Conservation (phyloP, 805 yeast genomes). For the Schwanniomyces sp. region DNA sequence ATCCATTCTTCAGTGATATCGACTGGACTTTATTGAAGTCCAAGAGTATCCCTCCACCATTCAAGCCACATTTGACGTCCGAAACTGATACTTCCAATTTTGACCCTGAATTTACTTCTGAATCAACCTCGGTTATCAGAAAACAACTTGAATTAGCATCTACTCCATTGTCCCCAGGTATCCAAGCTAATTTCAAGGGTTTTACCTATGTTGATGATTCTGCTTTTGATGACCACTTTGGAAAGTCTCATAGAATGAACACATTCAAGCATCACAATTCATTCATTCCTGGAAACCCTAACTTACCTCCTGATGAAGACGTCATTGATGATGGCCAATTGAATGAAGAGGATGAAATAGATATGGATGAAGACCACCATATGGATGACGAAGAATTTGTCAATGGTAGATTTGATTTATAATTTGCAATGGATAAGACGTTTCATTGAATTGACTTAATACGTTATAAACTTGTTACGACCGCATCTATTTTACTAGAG, state of each 20-base stretch:
- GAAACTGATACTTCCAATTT: conserved; percentile 96
- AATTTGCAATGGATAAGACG: conserved; percentile 3
- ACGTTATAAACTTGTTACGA: no score
- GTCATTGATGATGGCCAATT: conserved; percentile 71
- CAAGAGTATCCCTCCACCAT: conserved; percentile 93
- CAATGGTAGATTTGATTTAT: conserved; percentile 86
- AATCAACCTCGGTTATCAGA: conserved; percentile 79
- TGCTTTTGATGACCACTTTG: conserved; percentile 83
- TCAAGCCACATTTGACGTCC: conserved; percentile 86
- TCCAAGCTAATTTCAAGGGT: conserved; percentile 95
- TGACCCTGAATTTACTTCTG: conserved; percentile 95
- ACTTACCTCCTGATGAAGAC: conserved; percentile 79
- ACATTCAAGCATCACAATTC: conserved; percentile 57
- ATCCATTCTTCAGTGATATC: conserved; percentile 86
- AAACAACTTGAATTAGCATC: conserved; percentile 63
- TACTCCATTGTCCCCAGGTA: conserved; percentile 90
- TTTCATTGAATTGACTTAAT: neutral
- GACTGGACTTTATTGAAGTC: conserved; percentile 81
- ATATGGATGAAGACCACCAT: conserved; percentile 57
- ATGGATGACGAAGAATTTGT: conserved; percentile 80
- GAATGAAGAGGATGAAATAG: conserved; percentile 46
- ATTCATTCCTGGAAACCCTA: conserved; percentile 76
- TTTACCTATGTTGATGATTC: conserved; percentile 96
- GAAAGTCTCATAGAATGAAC: conserved; percentile 38
- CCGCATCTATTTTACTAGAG: neutral